phyloP scores from a whole-genome alignment of 768 basidiomycete genomes.

The Artomyces pyxidatus region DNA sequence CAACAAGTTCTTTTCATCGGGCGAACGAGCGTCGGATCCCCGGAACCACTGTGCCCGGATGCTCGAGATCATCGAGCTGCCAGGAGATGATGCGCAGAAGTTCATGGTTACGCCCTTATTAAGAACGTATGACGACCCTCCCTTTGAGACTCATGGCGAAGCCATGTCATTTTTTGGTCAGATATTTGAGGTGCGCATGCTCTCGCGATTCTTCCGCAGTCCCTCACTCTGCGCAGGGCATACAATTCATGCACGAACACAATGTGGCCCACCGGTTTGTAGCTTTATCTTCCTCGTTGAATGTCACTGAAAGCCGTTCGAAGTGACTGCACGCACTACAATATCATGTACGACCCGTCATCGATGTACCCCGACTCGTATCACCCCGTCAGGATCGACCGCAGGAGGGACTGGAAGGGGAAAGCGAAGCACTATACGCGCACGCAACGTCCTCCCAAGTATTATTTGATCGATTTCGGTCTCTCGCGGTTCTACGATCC shows the following conservation, averaged over 20 bases:
- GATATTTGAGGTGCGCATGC: constrained; percentile 15
- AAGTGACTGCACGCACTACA: constrained; percentile 8
- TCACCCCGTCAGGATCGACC: constrained; percentile 5
- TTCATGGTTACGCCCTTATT: constrained; percentile 19
- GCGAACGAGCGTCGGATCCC: constrained; percentile 6
- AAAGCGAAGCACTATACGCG: constrained; percentile 16
- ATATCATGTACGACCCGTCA: constrained; percentile 10
- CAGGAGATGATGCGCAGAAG: constrained; percentile 4
- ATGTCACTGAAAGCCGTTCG: background rate
- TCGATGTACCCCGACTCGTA: constrained; percentile 7
- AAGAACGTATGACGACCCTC: constrained; percentile 14
- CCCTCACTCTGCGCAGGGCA: constrained; percentile 9
- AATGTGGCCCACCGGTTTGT: constrained; percentile 18
- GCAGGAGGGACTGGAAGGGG: constrained; percentile 2
- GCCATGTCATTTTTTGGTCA: constrained; percentile 19
- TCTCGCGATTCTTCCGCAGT: background rate
- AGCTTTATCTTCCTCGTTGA: background rate
- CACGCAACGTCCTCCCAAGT: constrained; percentile 19
- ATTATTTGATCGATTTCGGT: constrained; percentile 26
- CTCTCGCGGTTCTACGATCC: constrained; percentile 17
- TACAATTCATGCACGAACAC: constrained; percentile 18
- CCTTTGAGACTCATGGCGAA: constrained; percentile 20
- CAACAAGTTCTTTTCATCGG: constrained; percentile 3
- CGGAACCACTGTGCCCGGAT: constrained; percentile 19
- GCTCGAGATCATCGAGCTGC: constrained; percentile 14